Conservation (phyloP, 768 basidiomycete species). For the Macrolepiota albuminosa region DNA sequence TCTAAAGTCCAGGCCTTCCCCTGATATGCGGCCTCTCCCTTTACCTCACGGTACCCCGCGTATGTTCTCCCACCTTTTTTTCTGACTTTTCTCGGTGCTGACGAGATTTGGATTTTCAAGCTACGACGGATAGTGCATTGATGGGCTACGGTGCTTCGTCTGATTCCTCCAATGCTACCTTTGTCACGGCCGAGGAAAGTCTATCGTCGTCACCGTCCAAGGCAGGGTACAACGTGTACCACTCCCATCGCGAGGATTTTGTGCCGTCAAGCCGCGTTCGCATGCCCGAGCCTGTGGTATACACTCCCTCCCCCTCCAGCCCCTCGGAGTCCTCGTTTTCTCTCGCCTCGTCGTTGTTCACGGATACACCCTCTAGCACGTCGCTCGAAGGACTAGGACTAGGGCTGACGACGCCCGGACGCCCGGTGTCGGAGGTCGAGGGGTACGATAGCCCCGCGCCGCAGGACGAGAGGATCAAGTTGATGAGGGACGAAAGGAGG, state of each 20-base stretch:
- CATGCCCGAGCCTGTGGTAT: slow-evolving; percentile 36
- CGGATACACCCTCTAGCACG: slow-evolving; percentile 21
- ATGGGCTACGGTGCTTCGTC: background rate
- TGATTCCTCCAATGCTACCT: slow-evolving; percentile 10
- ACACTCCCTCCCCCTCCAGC: slow-evolving; percentile 16
- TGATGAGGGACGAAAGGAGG: slow-evolving; percentile 54
- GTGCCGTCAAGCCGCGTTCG: slow-evolving; percentile 23
- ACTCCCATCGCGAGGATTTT: slow-evolving; percentile 27
- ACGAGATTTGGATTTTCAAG: background rate
- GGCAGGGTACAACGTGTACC: slow-evolving; percentile 4
- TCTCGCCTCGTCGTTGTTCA: too few species aligned
- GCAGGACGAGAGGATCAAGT: slow-evolving; percentile 30
- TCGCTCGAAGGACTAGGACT: slow-evolving; percentile 20
- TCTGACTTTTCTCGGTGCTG: background rate
- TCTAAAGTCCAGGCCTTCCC: too few species aligned
- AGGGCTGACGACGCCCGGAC: background rate
- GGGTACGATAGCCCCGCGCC: slow-evolving; percentile 34
- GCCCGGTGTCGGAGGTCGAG: slow-evolving; percentile 5
- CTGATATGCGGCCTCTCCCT: too few species aligned
- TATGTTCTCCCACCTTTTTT: background rate
- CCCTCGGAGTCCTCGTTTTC: too few species aligned
- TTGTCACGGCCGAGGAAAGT: slow-evolving; percentile 18
- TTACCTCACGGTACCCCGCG: too few species aligned
- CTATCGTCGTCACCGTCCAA: background rate
- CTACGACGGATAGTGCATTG: background rate